Evolutionary conservation across 495 filamentous ascomycete species (phyloP).

Genomic region (Daldinia concentrica): DNA sequence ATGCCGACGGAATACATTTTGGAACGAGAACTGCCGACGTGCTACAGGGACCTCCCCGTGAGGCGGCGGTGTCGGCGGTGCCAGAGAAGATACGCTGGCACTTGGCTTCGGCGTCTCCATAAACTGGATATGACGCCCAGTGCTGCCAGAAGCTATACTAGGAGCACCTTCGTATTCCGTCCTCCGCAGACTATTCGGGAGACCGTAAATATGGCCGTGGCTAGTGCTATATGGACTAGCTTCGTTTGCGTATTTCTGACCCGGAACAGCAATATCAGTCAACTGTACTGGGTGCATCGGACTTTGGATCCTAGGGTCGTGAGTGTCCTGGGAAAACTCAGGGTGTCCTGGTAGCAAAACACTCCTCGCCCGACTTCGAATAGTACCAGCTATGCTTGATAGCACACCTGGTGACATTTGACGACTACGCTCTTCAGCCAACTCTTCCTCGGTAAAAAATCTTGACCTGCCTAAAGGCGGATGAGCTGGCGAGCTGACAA

Average conservation of each 20-base stretch:
- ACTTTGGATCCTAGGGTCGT: constrained; percentile 51
- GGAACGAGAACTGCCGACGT: constrained; percentile 91
- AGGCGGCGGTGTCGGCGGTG: constrained; percentile 60
- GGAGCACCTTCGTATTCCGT: constrained; percentile 53
- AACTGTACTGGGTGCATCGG: constrained; percentile 68
- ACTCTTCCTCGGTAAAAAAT: constrained; percentile 73
- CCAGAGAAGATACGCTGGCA: constrained; percentile 46
- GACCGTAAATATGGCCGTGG: constrained; percentile 41
- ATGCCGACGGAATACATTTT: constrained; percentile 73
- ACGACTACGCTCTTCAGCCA: constrained; percentile 62
- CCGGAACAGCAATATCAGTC: constrained; percentile 66
- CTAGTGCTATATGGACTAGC: constrained; percentile 49
- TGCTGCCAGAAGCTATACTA: constrained; percentile 47
- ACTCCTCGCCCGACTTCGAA: constrained; percentile 64
- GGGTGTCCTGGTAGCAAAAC: constrained; percentile 58
- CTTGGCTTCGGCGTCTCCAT: constrained; percentile 43
- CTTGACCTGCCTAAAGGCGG: constrained; percentile 89
- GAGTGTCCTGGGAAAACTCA: constrained; percentile 47
- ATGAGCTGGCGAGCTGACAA: constrained; percentile 64
- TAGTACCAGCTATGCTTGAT: constrained; percentile 67
- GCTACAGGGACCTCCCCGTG: constrained; percentile 53
- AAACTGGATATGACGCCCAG: constrained; percentile 53
- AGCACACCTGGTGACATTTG: constrained; percentile 60
- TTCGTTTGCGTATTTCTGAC: constrained; percentile 56
- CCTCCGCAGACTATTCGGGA: constrained; percentile 40